Percentiles rank a stretch among this genome's conserved stretches.
phyloP scores from a whole-genome alignment of 495 filamentous ascomycete genomes.

The Penicillium argentinense region DNA sequence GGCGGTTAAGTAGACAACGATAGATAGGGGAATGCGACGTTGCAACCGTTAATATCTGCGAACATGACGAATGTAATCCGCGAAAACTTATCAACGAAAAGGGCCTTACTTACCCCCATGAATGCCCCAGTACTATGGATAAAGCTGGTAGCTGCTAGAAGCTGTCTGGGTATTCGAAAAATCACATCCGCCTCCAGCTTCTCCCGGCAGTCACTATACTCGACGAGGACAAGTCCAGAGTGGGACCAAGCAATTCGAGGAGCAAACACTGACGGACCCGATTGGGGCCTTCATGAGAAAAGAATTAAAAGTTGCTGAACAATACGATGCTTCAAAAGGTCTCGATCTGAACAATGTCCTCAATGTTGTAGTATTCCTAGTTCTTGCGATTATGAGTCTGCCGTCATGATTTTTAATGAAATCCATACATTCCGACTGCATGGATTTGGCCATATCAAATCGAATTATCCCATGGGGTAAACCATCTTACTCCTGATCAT shows the following conservation, averaged over 20 bases:
- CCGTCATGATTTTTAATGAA: constrained; percentile 36
- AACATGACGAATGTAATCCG: constrained; percentile 1
- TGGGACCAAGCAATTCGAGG: constrained; percentile 43
- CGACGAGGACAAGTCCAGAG: constrained; percentile 15
- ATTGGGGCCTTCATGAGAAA: constrained; percentile 41
- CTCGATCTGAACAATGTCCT: constrained; percentile 6
- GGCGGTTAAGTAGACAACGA: constrained; percentile 6
- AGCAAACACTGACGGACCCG: constrained; percentile 46
- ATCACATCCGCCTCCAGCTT: constrained; percentile 21
- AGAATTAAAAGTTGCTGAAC: constrained; percentile 38
- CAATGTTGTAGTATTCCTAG: constrained; percentile 9
- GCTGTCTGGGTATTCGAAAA: constrained; percentile 25
- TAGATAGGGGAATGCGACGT: constrained; percentile 17
- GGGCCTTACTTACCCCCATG: constrained; percentile 28
- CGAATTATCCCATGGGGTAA: not conserved
- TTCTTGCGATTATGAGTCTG: constrained; percentile 17
- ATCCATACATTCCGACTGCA: constrained; percentile 31
- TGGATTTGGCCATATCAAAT: constrained; percentile 11
- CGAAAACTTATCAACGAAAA: not conserved
- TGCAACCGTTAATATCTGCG: constrained; percentile 17
- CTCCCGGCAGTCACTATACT: constrained; percentile 19
- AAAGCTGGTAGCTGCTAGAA: constrained; percentile 26
- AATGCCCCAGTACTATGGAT: constrained; percentile 32
- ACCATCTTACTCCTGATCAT: constrained; percentile 27
- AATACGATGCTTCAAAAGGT: constrained; percentile 20